Percentiles rank a stretch among this genome's conserved stretches.
These are phyloP conservation scores for Podospora sp. DNA, from an alignment of 495 filamentous ascomycete genomes.

Conservation along the genomic window DNA sequence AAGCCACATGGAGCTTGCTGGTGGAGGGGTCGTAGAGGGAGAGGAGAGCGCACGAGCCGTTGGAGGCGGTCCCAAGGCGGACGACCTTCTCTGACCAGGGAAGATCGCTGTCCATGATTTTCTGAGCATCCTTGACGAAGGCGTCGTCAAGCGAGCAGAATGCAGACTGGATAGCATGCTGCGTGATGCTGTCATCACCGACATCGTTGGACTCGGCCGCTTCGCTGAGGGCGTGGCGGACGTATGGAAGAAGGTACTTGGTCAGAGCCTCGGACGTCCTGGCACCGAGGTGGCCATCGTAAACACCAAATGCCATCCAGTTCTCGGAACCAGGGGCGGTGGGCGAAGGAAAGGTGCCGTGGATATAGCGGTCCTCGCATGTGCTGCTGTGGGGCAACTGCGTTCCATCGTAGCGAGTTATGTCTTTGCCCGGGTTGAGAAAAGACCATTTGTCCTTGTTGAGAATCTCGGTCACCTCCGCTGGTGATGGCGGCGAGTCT, in stretches of 20 bases:
- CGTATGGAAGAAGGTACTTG: constrained; percentile 22
- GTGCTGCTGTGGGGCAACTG: constrained; percentile 51
- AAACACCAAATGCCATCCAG: constrained; percentile 46
- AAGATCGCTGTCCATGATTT: constrained; percentile 25
- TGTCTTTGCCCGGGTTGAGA: constrained; percentile 32
- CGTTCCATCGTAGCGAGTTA: constrained; percentile 49
- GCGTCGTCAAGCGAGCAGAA: constrained; percentile 55
- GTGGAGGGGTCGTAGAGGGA: constrained; percentile 54
- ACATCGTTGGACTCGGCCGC: neutral
- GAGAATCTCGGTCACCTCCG: constrained; percentile 32
- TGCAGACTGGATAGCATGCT: constrained; percentile 44
- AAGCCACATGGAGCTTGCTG: constrained; percentile 59
- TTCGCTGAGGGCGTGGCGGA: neutral
- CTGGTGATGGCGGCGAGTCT: constrained; percentile 26
- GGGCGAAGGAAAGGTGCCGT: constrained; percentile 48
- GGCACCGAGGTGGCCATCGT: constrained; percentile 24
- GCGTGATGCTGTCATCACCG: neutral
- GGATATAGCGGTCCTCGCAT: constrained; percentile 52
- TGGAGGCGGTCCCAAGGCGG: constrained; percentile 42
- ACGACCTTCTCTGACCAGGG: constrained; percentile 16
- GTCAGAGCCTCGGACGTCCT: constrained; percentile 19
- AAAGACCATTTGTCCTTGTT: constrained; percentile 36
- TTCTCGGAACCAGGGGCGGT: constrained; percentile 36
- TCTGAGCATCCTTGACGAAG: constrained; percentile 50
- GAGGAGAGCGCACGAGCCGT: constrained; percentile 64